Conservation (phyloP, 1,284 basidiomycete species). For the Schizopora paradoxa region DNA sequence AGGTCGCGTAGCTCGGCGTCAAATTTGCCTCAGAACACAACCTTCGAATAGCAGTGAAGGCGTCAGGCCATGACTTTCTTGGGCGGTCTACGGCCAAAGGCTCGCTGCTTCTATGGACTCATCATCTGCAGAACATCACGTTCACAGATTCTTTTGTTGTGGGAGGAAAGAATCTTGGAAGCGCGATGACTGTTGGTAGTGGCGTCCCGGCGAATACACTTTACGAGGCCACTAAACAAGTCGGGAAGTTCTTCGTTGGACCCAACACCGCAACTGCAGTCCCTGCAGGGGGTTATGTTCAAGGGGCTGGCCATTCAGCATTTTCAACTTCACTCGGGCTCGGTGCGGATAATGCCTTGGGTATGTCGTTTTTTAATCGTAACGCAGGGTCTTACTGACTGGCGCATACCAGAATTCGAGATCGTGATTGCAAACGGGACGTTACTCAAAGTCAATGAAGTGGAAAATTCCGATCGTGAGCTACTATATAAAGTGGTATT, state of each 20-base stretch:
- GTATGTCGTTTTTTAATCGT: slow-evolving; percentile 18
- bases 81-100: slow-evolving; percentile 30
- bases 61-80: slow-evolving; percentile 30
- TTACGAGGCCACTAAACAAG: slow-evolving; percentile 23
- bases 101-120: slow-evolving; percentile 28
- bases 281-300: slow-evolving; percentile 28
- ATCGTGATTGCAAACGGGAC: slow-evolving; percentile 28
- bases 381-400: not conserved
- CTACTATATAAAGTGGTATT: not conserved
- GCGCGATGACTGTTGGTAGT: slow-evolving; percentile 28
- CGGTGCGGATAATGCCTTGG: slow-evolving; percentile 28
- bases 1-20: slow-evolving; percentile 23
- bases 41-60: slow-evolving; percentile 28
- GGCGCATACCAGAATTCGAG: slow-evolving; percentile 21
- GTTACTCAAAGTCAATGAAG: slow-evolving; percentile 26
- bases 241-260: slow-evolving; percentile 27
- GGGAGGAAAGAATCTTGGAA: slow-evolving; percentile 20
- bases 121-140: slow-evolving; percentile 18
- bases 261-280: slow-evolving; percentile 28
- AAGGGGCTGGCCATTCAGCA: slow-evolving; percentile 30
- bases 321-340: slow-evolving; percentile 27
- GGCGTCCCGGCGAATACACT: slow-evolving; percentile 25
- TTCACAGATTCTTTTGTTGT: slow-evolving; percentile 26
- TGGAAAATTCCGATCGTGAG: slow-evolving; percentile 16
- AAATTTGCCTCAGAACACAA: slow-evolving; percentile 22